Conservation (phyloP, 2,329 filamentous ascomycete species). For the Ophiocordyceps robertsii region DNA sequence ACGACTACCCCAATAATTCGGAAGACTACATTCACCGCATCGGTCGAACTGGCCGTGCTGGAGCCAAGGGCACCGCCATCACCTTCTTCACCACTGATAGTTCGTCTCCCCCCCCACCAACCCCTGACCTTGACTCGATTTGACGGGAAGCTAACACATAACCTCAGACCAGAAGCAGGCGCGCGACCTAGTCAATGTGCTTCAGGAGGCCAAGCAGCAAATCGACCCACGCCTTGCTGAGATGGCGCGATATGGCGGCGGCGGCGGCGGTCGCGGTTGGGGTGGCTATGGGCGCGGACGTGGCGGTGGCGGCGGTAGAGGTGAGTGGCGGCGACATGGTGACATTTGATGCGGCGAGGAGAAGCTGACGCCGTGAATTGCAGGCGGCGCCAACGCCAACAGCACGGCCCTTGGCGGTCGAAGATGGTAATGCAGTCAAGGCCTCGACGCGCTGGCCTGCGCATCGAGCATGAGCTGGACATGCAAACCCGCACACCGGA, state of each 20-base stretch:
- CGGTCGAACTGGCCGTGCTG: slow-evolving; percentile 90
- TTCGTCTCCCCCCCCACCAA: slow-evolving; percentile 48
- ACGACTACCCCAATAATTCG: slow-evolving; percentile 99
- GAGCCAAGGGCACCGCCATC: slow-evolving; percentile 89
- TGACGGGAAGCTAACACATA: background rate
- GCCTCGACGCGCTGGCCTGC: background rate
- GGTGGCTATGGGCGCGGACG: slow-evolving; percentile 55
- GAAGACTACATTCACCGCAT: slow-evolving; percentile 98
- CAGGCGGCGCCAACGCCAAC: slow-evolving; percentile 30
- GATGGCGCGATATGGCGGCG: slow-evolving; percentile 87
- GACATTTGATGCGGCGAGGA: background rate
- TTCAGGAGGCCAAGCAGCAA: slow-evolving; percentile 94
- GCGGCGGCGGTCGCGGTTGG: slow-evolving; percentile 61
- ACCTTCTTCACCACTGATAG: slow-evolving; percentile 99
- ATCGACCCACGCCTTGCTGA: slow-evolving; percentile 91
- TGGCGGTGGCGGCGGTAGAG: slow-evolving; percentile 34
- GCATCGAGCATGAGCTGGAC: background rate
- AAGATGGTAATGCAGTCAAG: slow-evolving; percentile 29
- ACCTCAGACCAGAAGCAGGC: slow-evolving; percentile 73
- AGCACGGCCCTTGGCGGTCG: slow-evolving; percentile 34
- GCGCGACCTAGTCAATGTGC: slow-evolving; percentile 86
- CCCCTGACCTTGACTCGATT: background rate
- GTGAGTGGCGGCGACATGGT: slow-evolving; percentile 24
- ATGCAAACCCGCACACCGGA: slow-evolving; percentile 1
- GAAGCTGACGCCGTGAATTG: slow-evolving; percentile 8